Conservation (phyloP, 345 rosid genomes). For the Aquilaria sinensis region DNA sequence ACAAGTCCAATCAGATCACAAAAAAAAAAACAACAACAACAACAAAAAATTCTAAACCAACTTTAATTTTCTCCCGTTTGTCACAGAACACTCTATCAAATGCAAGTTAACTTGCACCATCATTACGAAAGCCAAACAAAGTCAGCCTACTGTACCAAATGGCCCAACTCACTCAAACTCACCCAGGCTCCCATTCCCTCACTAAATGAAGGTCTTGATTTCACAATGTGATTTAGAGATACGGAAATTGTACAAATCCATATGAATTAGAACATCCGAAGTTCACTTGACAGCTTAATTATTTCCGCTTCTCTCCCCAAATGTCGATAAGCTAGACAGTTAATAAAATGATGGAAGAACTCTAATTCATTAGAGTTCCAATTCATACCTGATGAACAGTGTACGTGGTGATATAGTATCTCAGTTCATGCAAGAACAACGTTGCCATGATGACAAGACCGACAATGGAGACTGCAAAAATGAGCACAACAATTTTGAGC, state of each 20-base stretch:
- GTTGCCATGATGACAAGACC: slow-evolving; percentile 83
- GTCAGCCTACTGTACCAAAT: not conserved
- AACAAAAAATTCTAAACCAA: too few relatives aligned
- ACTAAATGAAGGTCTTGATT: not conserved
- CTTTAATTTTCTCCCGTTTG: too few relatives aligned
- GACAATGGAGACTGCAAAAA: slow-evolving; percentile 65
- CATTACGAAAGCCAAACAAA: not conserved
- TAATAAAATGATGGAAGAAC: not conserved
- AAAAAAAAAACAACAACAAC: too few relatives aligned
- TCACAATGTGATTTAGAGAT: too few relatives aligned
- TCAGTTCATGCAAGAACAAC: slow-evolving; percentile 85
- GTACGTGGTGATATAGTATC: slow-evolving; percentile 69
- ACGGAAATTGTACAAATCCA: not conserved
- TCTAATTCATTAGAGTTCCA: not conserved
- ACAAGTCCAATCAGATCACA: not conserved
- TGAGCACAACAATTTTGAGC: slow-evolving; percentile 2
- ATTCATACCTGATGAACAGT: slow-evolving; percentile 80
- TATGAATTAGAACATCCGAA: not conserved
- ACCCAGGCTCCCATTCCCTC: too few relatives aligned
- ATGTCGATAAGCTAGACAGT: too few relatives aligned
- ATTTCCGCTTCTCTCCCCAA: too few relatives aligned
- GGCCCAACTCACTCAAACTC: too few relatives aligned
- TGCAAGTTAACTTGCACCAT: not conserved
- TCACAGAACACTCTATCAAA: too few relatives aligned
- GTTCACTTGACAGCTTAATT: too few relatives aligned